A percentile compares a stretch with the other conserved stretches of the same genome.
Evolutionary conservation across 2,329 filamentous ascomycete species (phyloP).

Genomic region (Pseudocercospora crystallina): DNA sequence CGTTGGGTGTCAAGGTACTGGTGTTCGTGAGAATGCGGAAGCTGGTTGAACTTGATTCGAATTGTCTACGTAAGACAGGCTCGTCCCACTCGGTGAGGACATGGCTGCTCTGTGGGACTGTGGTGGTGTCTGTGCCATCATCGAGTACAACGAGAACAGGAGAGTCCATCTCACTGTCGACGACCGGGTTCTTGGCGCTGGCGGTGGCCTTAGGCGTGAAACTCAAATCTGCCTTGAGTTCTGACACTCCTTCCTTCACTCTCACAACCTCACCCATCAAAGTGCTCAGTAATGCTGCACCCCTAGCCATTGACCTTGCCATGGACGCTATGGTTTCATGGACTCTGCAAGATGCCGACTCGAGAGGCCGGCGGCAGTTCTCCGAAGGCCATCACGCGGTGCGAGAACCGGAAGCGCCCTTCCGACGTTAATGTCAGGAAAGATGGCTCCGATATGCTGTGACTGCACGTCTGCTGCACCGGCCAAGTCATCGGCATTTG

Average conservation of each 20-base stretch:
- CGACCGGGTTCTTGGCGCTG: constrained; percentile 7
- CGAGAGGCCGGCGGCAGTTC: too few relatives aligned
- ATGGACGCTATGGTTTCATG: too few relatives aligned
- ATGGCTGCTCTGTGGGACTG: constrained; percentile 58
- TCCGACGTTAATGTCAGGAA: too few relatives aligned
- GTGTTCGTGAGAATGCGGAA: constrained; percentile 64
- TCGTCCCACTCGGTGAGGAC: constrained; percentile 57
- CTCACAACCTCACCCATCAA: background rate
- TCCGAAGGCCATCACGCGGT: too few relatives aligned
- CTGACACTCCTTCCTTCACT: constrained; percentile 1
- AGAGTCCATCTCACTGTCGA: too few relatives aligned
- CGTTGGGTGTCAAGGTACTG: constrained; percentile 52
- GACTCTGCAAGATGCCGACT: too few relatives aligned
- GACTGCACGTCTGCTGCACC: too few relatives aligned
- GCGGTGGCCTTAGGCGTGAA: background rate
- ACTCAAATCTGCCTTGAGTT: constrained; percentile 9
- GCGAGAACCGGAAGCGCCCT: too few relatives aligned
- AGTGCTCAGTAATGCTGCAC: too few relatives aligned
- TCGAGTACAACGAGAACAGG: constrained; percentile 4
- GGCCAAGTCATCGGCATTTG: too few relatives aligned
- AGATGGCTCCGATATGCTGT: too few relatives aligned
- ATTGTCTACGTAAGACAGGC: constrained; percentile 45
- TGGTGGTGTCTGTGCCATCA: constrained; percentile 50
- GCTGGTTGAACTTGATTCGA: constrained; percentile 40
- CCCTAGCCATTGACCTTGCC: too few relatives aligned